These are phyloP conservation scores for Nemania abortiva DNA, from an alignment of 2,329 filamentous ascomycete genomes.

Conservation along the genomic window DNA sequence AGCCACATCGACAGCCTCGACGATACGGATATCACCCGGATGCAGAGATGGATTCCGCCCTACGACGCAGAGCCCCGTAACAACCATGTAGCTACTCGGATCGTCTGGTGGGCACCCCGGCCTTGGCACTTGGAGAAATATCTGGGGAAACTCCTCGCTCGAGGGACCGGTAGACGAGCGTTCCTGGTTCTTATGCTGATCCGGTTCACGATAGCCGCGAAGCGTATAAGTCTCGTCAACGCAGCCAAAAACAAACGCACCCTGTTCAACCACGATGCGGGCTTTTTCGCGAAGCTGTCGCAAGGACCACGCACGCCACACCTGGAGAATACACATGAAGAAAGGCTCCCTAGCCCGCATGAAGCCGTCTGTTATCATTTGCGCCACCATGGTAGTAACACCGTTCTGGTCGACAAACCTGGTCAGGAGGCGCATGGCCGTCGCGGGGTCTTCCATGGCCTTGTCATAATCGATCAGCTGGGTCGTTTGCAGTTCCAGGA, in stretches of 20 bases:
- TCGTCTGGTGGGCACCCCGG: slow-evolving; percentile 65
- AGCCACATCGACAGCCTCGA: slow-evolving; percentile 82
- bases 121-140: slow-evolving; percentile 85
- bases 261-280: slow-evolving; percentile 81
- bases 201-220: slow-evolving; percentile 73
- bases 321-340: slow-evolving; percentile 77
- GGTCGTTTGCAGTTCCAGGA: slow-evolving; percentile 73
- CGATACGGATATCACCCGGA: slow-evolving; percentile 89
- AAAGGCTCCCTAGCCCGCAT: slow-evolving; percentile 82
- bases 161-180: slow-evolving; percentile 57
- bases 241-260: slow-evolving; percentile 89
- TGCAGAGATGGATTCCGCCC: slow-evolving; percentile 95
- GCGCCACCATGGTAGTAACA: slow-evolving; percentile 78
- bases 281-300: slow-evolving; percentile 95
- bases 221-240: slow-evolving; percentile 86
- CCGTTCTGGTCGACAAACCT: slow-evolving; percentile 88
- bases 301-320: slow-evolving; percentile 91
- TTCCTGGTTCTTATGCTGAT: slow-evolving; percentile 26
- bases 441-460: slow-evolving; percentile 74
- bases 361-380: slow-evolving; percentile 84
- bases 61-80: slow-evolving; percentile 83
- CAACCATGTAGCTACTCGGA: slow-evolving; percentile 68
- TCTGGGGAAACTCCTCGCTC: slow-evolving; percentile 76
- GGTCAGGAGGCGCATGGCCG: slow-evolving; percentile 76
- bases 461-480: slow-evolving; percentile 77